These are phyloP conservation scores for Tolypocladium tropicale DNA, from an alignment of 2,329 filamentous ascomycete genomes.

Conservation along the genomic window DNA sequence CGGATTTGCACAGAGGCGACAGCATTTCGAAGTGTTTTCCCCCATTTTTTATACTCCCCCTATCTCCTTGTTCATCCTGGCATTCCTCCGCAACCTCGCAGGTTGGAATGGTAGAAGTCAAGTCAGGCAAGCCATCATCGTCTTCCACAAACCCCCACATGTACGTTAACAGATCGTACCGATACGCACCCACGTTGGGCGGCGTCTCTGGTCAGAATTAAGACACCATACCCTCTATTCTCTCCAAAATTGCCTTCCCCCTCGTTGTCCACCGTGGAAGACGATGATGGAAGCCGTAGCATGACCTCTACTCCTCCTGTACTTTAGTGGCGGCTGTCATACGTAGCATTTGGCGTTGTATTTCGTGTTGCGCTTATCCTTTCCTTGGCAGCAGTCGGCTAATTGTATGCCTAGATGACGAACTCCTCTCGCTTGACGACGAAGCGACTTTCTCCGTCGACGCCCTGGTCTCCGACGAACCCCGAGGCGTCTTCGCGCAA, in stretches of 20 bases:
- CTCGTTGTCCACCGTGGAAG: constrained; percentile 37
- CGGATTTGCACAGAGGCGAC: constrained; percentile 9
- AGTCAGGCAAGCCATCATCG: constrained; percentile 60
- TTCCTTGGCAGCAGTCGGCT: constrained; percentile 22
- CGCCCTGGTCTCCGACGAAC: constrained; percentile 56
- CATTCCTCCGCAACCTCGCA: constrained; percentile 3
- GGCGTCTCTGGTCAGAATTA: constrained; percentile 30
- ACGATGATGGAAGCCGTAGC: constrained; percentile 52
- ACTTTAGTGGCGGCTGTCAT: background rate
- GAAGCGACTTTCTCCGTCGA: constrained; percentile 56
- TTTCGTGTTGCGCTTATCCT: constrained; percentile 10
- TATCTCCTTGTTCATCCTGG: constrained; percentile 6
- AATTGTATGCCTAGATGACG: constrained; percentile 48
- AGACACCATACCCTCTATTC: constrained; percentile 26
- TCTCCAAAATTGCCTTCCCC: constrained; percentile 22
- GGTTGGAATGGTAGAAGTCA: constrained; percentile 14
- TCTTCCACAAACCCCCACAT: constrained; percentile 51
- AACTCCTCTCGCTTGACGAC: constrained; percentile 49
- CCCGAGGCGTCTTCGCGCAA: constrained; percentile 8
- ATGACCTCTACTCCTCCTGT: constrained; percentile 25
- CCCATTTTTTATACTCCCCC: constrained; percentile 5
- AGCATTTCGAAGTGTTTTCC: constrained; percentile 6
- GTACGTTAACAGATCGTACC: constrained; percentile 50
- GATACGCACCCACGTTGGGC: constrained; percentile 19
- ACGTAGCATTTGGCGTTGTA: constrained; percentile 6